Evolutionary conservation across 352 stramenopile species (phyloP), one percentile per base, ranked within the genome.

Genomic region (Phytophthora tubulina): DNA sequence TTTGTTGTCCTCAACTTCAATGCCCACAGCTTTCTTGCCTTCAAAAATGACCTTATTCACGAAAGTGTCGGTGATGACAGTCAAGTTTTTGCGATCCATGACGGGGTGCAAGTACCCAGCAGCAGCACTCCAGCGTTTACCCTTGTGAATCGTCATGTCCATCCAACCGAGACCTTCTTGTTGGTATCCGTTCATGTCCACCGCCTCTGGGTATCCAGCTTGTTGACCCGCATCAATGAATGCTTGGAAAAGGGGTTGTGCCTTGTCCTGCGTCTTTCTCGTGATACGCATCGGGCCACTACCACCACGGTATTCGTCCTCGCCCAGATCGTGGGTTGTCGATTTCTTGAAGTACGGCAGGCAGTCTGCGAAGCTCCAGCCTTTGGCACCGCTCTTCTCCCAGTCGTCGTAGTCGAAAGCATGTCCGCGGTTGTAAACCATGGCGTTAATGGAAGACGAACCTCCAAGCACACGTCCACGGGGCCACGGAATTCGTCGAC

Each of bases 351-450:
- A 96, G 79, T 96, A 96, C 6, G 89, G 87, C 13, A 96, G 57
- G 36, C 84, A 92, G 64, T 94, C 88, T n/a, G 78, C 82, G 46
- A 94, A 96, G 70, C 85, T 90, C 89, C 89, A 96, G 13, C 86
- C 85, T 3, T 67, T 66, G 36, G 86, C 86, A 38, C 88, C 86
- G 35, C 73, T 86, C 15, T 58, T 57, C 35, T 91, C 67, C 89
- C 89, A 96, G 63, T 92, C 85, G 61, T 96, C 79, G 61, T 94
- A 96, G 78, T 96, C 89, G 51, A 81, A 67, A 6, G 85, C 82
- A 58, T 96, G 84, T 3, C 89, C 89, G 31, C 89, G 88, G 58
- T 91, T 92, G 83, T 96, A 96, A 13, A 96, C 87, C 89, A 96
- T 96, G 9, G 88, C 89, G 36, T 96, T 96, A 46, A 96, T 78